Evolutionary conservation across 768 basidiomycete species (phyloP), one percentile per base, ranked within the genome.

Genomic region (Cytidiella melzeri): DNA sequence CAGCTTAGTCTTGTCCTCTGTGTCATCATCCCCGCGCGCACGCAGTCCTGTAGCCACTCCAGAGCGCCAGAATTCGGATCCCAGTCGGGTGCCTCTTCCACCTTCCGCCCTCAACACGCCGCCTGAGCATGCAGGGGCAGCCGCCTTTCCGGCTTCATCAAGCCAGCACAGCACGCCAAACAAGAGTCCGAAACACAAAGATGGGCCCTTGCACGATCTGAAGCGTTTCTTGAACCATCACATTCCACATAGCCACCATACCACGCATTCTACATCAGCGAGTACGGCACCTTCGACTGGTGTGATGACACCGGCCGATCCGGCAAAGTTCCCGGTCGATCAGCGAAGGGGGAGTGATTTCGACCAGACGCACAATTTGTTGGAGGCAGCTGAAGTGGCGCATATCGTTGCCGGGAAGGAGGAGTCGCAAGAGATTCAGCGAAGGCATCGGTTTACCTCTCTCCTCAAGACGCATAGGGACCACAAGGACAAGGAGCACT

Each of bases 151-250:
- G 9, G 39, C 55, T n/a, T 26, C 48, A 13, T 50, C 46, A 34
- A 49, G 50, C 39, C 28, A 39, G 34, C 37, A 47, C 41, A 45
- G 51, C 23, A 37, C 47, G 43, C 9, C 15, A 7, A 15, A 15
- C 30, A 65, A 63, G 55, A 46, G 53, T 48, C 37, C 50, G 40
- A 68, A 70, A 56, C 66, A 75, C 55, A 72, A 75, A 50, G 76
- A 76, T 53, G 86, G 91, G 0, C 87, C 92, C 2, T 77, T 98
- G 44, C 83, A 88, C 68, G 94, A 97, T 67, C 82, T 97, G 61
- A 92, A 92, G 64, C 87, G 93, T 24, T 96, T 98, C 72, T 79
- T 99, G 55, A 90, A 95, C 69, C 81, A 89, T 68, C 92, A 95
- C 69, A 83, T 95, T 43, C 81, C 81, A 51, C 65, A 65, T 54